phyloP scores from a whole-genome alignment of 768 basidiomycete species.

The Collybiopsis confluens region DNA sequence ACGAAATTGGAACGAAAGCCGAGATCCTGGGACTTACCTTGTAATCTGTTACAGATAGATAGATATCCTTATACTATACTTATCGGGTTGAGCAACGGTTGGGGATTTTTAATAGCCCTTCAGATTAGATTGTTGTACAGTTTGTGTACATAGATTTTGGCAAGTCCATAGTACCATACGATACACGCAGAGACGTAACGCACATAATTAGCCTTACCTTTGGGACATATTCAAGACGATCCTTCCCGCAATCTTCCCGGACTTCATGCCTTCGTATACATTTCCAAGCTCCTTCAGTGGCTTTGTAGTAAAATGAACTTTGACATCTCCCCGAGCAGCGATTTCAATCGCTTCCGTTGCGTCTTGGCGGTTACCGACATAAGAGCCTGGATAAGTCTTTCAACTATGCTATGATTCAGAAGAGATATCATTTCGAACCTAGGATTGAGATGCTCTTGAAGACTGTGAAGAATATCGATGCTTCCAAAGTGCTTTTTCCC shows the following conservation, averaged over 20 bases:
- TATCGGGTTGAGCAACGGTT: background rate
- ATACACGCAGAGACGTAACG: too few species aligned
- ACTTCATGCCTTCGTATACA: slow-evolving; percentile 34
- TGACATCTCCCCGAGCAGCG: slow-evolving; percentile 67
- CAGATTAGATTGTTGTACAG: too few species aligned
- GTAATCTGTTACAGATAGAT: background rate
- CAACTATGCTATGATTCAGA: too few species aligned
- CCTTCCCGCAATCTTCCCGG: slow-evolving; percentile 47
- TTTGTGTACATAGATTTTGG: too few species aligned
- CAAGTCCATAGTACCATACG: too few species aligned
- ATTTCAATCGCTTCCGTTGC: slow-evolving; percentile 77
- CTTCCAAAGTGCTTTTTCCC: slow-evolving; percentile 50
- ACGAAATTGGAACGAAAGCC: slow-evolving; percentile 65
- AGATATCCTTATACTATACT: background rate
- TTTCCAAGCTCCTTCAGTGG: slow-evolving; percentile 47
- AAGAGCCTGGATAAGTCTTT: slow-evolving; percentile 31
- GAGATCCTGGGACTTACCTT: slow-evolving; percentile 28
- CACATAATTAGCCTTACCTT: slow-evolving; percentile 5
- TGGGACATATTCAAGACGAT: slow-evolving; percentile 37
- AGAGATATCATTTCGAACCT: background rate
- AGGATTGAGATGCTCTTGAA: slow-evolving; percentile 55
- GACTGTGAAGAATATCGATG: slow-evolving; percentile 71
- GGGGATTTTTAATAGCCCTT: too few species aligned
- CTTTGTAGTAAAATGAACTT: slow-evolving; percentile 46
- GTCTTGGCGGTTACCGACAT: slow-evolving; percentile 76